Base-by-base conservation (phyloP, 208 protist genomes). In the Wallacemonas rigidus region DNA sequence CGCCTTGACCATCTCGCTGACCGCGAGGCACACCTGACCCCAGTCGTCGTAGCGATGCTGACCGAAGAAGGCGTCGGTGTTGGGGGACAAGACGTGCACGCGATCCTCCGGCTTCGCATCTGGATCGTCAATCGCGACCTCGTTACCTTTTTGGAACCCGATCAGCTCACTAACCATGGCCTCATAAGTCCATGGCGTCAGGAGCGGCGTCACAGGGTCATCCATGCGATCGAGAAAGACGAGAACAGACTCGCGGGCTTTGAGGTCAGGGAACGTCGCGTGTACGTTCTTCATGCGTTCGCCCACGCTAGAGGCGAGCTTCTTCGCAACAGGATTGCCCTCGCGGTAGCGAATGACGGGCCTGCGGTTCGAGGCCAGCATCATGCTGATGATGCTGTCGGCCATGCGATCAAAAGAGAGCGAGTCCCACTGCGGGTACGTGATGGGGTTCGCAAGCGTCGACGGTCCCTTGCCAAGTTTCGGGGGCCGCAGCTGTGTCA, bases 171-270 rank as follows among this genome's bases (percentile, higher is more conserved):
- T 97, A 56, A 99, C 93, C 98, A 99, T 99, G 8, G 98, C 96
- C 84, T 99, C 97, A 84, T 99, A 99, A 14, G 98, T 99, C 98
- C 98, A 99, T 73, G 99, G 97, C 69, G 89, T 98, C 36, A 99
- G 86, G 53, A 99, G 83, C 50, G 98, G 98, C 2, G 98, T 99
- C 2, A 99, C 77, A 11, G 97, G 97, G 77, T 99, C 98, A 72
- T 97, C 92, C 80, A 81, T 88, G 68, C 94, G 88, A 71, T 98
- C 90, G 4, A 97, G 61, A 56, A 98, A 80, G 26, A 96, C 57
- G 36, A 97, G 79, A 12, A 96, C 83, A n/a, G 84, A 91, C 43
- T 96, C 91, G 12, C 83, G 83, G 26, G 87, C 78, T 72, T 82
- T 88, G 41, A 97, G 80, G 77, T 98, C 90, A 61, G 90, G 81